phyloP scores from a whole-genome alignment of 2,329 filamentous ascomycete species.

The Diaporthe vexans region DNA sequence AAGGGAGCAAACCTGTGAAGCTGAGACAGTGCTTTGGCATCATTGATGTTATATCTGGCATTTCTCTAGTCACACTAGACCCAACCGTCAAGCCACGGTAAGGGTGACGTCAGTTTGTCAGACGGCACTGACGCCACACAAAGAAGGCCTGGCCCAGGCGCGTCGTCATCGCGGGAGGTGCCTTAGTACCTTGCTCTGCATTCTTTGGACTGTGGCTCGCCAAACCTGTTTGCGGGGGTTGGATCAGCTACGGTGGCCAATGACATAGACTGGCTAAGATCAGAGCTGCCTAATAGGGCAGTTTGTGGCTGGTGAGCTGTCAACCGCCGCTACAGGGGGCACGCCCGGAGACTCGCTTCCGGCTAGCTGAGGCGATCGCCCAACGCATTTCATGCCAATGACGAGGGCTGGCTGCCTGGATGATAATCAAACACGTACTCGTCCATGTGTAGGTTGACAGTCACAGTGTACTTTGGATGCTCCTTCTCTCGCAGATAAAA shows the following conservation, averaged over 20 bases:
- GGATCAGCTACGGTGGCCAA: constrained; percentile 25
- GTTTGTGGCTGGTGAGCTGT: constrained; percentile 27
- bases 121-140: constrained; percentile 28
- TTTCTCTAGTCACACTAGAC: background rate
- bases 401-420: background rate
- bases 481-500: background rate
- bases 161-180: constrained; percentile 28
- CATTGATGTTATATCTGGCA: constrained; percentile 13
- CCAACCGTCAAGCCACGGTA: constrained; percentile 35
- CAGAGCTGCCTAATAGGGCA: constrained; percentile 6
- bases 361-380: background rate
- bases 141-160: background rate
- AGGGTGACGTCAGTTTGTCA: constrained; percentile 33
- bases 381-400: constrained; percentile 13
- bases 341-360: constrained; percentile 2
- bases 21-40: background rate
- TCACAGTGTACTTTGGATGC: too few species aligned
- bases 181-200: background rate
- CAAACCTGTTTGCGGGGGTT: constrained; percentile 32
- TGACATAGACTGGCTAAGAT: background rate
- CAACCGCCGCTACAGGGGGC: background rate
- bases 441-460: too few species aligned
- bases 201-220: background rate
- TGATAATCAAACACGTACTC: background rate
- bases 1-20: too few species aligned